Evolutionary conservation across 2,329 filamentous ascomycete genomes (phyloP), one percentile per base, ranked within the genome.

Genomic region (Colletotrichum agaves): DNA sequence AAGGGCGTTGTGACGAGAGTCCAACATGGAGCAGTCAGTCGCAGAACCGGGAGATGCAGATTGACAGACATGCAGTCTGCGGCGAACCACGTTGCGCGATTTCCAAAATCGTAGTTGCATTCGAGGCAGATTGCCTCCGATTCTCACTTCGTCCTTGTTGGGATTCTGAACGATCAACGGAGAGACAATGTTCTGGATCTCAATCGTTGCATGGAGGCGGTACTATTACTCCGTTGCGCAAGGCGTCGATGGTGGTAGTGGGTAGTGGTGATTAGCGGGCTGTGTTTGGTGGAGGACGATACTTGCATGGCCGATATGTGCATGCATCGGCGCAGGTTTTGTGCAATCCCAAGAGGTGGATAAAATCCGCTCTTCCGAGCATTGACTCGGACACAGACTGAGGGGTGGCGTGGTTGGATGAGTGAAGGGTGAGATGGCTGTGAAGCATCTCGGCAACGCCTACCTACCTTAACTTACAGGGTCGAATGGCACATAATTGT

Each of bases 251-350:
- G 27, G 27, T 27, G 27, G 23, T 27, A 6, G 2, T 3, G 5
- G 23, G 23, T 23, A 5, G 2, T 37, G 35, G 41, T 2, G 50
- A 33, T 27, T 33, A 27, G 31, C 15, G 19, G 17, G 27, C 33
- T 46, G 21, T 46, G 41, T 43, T n/a, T 52, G 44, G 44, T 23
- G 44, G 44, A 47, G 19, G 21, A 47, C 19, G 44, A 15, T 39
- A 35, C 46, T 27, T 4, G 39, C 50, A 67, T 62, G 60, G 64
- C 64, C 64, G 61, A 47, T 55, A 43, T 58, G 52, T 63, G 64
- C 61, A 67, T 60, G 46, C 47, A 64, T 52, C 23, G 33, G 37
- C 53, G 47, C 39, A 23, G 23, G 17, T 19, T 52, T 27, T 60
- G 56, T 61, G 56, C 52, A 63, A 43, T 15, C 31, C 7, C 1